A percentile compares a stretch with the other conserved stretches of the same genome.
These are phyloP conservation scores for Lachnellula willkommii DNA, from an alignment of 2,329 filamentous ascomycete species.

Conservation along the genomic window DNA sequence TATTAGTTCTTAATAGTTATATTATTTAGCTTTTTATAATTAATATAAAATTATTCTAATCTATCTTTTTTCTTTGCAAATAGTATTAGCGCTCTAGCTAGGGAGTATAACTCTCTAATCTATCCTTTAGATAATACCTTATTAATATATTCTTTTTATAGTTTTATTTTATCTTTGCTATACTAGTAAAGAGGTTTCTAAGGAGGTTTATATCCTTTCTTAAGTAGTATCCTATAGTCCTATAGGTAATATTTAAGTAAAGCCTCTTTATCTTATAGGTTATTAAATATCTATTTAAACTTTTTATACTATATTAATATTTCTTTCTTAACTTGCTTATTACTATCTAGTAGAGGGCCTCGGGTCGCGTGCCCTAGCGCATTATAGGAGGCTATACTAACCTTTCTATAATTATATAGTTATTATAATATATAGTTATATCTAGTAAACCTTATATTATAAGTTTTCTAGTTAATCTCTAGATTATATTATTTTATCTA, in stretches of 20 bases:
- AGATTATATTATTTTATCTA: not conserved
- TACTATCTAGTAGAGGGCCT: not conserved
- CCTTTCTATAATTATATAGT: no score
- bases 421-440: not conserved
- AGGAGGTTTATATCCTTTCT: not conserved
- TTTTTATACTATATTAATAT: not conserved
- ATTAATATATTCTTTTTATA: not conserved
- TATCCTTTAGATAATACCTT: not conserved
- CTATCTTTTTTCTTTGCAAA: no score
- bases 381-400: not conserved
- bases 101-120: no score
- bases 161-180: not conserved
- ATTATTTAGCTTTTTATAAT: not conserved
- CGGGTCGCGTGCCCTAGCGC: not conserved
- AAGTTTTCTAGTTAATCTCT: not conserved
- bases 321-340: not conserved
- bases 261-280: not conserved
- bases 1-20: not conserved
- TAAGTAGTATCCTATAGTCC: not conserved
- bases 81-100: no score
- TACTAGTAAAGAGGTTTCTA: not conserved
- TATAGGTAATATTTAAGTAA: not conserved
- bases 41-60: no score
- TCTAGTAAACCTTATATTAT: not conserved
- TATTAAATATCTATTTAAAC: not conserved